phyloP scores from a whole-genome alignment of 169 alveolate species.

The Plasmodium adleri region DNA sequence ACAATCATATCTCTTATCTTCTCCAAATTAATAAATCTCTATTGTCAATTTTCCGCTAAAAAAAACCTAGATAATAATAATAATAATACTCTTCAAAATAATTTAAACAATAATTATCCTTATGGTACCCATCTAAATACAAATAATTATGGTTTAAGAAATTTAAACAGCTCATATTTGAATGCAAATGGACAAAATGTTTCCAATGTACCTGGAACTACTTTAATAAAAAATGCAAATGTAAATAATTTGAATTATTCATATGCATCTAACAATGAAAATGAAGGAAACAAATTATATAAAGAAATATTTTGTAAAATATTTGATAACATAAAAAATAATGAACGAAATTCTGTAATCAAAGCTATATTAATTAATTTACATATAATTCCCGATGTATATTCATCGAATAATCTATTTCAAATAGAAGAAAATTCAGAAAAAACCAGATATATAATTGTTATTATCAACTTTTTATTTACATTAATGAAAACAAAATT shows the following conservation, averaged over 20 bases:
- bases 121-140: conserved; percentile 65
- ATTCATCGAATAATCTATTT: conserved; percentile 62
- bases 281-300: conserved; percentile 61
- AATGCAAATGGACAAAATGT: conserved; percentile 59
- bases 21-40: conserved; percentile 73
- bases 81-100: conserved; percentile 37
- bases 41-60: conserved; percentile 73
- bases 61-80: conserved; percentile 19
- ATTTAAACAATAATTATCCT: conserved; percentile 31
- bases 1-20: conserved; percentile 71
- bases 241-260: conserved; percentile 70
- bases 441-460: conserved; percentile 75
- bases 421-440: conserved; percentile 74
- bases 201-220: conserved; percentile 25
- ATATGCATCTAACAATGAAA: conserved; percentile 69
- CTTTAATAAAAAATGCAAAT: conserved; percentile 39
- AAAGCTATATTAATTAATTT: conserved; percentile 63
- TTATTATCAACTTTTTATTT: conserved; percentile 74
- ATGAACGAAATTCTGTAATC: conserved; percentile 69
- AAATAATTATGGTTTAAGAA: conserved; percentile 56
- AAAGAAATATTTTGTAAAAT: conserved; percentile 61
- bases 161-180: conserved; percentile 61
- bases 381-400: conserved; percentile 74
- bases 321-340: conserved; percentile 74
- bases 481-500: conserved; percentile 77